Conservation (phyloP, 169 alveolate genomes). For the Plasmodium ovale region DNA sequence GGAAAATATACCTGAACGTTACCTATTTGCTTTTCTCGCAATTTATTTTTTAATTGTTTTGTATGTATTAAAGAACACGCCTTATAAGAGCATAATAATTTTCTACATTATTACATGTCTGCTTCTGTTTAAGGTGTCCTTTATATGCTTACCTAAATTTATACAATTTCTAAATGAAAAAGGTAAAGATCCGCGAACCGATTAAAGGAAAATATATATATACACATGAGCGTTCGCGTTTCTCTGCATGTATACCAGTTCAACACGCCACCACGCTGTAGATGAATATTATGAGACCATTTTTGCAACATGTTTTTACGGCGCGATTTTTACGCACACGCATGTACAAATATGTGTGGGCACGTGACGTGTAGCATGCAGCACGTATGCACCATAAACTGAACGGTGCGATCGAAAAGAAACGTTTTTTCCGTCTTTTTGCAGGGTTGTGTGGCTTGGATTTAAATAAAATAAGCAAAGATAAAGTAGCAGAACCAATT, state of each 20-base stretch:
- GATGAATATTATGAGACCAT: no score
- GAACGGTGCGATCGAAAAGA: no score
- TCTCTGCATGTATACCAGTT: not conserved
- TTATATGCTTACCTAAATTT: conserved; percentile 54
- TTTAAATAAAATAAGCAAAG: conserved; percentile 73
- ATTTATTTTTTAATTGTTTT: conserved; percentile 54
- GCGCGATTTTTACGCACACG: not conserved
- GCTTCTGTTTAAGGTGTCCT: conserved; percentile 58
- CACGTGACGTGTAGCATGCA: no score
- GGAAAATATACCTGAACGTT: conserved; percentile 39
- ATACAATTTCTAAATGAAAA: conserved; percentile 59
- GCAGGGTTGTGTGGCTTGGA: conserved; percentile 77
- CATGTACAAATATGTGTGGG: not conserved
- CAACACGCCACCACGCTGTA: not conserved
- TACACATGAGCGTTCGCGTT: not conserved
- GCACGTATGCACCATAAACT: no score
- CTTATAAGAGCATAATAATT: conserved; percentile 52
- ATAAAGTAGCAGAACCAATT: conserved; percentile 90
- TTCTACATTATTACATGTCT: conserved; percentile 42
- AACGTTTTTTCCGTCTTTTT: not conserved
- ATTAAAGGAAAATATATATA: no score
- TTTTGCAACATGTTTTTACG: not conserved
- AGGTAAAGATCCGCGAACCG: conserved; percentile 38
- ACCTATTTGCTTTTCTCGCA: conserved; percentile 28
- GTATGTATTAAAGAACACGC: conserved; percentile 38